These are phyloP conservation scores for Neoarthrinium moseri DNA, from an alignment of 2,329 filamentous ascomycete species.

Conservation along the genomic window DNA sequence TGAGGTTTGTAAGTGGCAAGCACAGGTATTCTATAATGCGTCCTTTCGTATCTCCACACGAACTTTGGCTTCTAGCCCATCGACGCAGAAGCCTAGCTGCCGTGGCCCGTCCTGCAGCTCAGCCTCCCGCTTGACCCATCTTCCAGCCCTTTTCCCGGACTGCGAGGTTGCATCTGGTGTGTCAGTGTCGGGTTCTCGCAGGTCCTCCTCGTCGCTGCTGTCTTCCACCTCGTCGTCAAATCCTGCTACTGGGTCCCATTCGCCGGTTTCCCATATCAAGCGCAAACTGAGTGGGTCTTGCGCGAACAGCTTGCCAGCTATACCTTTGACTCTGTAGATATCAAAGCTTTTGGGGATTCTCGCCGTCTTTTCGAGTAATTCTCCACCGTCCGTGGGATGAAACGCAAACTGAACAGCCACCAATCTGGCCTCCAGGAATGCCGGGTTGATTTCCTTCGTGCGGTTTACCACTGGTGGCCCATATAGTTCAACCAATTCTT, in stretches of 20 bases:
- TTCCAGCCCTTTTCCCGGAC: slow-evolving; percentile 39
- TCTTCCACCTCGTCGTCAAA: slow-evolving; percentile 58
- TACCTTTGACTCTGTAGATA: slow-evolving; percentile 77
- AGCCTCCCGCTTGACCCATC: slow-evolving; percentile 76
- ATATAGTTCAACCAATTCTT: slow-evolving; percentile 71
- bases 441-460: slow-evolving; percentile 62
- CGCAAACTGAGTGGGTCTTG: slow-evolving; percentile 62
- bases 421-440: slow-evolving; percentile 78
- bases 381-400: slow-evolving; percentile 12
- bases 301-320: slow-evolving; percentile 70
- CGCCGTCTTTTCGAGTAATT: slow-evolving; percentile 28
- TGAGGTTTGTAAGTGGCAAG: no score
- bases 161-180: slow-evolving; percentile 20
- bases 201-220: slow-evolving; percentile 51
- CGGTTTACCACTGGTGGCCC: slow-evolving; percentile 67
- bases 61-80: slow-evolving; percentile 68
- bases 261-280: slow-evolving; percentile 85
- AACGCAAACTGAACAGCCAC: slow-evolving; percentile 59
- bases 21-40: background rate
- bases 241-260: slow-evolving; percentile 76
- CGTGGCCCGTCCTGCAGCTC: slow-evolving; percentile 78
- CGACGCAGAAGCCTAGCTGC: slow-evolving; percentile 80
- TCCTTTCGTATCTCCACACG: slow-evolving; percentile 60
- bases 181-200: background rate
- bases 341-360: slow-evolving; percentile 75